Evolutionary conservation across 768 basidiomycete genomes (phyloP).

Genomic region (Filobasidium wieringae): DNA sequence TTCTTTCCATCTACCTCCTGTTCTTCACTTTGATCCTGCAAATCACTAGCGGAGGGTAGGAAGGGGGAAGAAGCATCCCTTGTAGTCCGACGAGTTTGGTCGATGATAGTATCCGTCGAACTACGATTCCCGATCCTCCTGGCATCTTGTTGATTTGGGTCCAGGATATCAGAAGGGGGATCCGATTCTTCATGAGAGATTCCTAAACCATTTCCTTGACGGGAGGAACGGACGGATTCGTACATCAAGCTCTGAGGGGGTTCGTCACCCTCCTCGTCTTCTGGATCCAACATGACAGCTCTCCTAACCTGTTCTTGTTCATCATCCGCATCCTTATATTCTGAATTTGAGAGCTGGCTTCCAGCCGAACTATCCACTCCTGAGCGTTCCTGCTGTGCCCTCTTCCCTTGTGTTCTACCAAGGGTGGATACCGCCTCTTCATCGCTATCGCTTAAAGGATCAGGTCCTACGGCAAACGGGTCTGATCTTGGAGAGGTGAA

Average conservation of each 20-base stretch:
- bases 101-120: background rate
- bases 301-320: too few relatives aligned
- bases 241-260: constrained; percentile 8
- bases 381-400: too few relatives aligned
- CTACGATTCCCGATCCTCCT: background rate
- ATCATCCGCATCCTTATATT: background rate
- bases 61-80: background rate
- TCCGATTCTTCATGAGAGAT: background rate
- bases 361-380: too few relatives aligned
- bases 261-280: constrained; percentile 5
- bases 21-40: background rate
- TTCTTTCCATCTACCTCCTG: background rate
- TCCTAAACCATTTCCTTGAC: background rate
- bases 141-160: background rate
- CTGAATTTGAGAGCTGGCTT: background rate
- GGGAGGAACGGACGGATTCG: too few relatives aligned
- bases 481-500: background rate
- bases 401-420: background rate
- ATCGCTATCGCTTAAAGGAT: background rate
- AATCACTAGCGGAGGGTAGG: background rate
- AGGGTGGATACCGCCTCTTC: background rate
- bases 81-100: background rate
- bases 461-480: background rate
- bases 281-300: too few relatives aligned
- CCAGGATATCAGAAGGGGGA: background rate